Conservation (phyloP, 345 rosid genomes). For the Syzygium grande region DNA sequence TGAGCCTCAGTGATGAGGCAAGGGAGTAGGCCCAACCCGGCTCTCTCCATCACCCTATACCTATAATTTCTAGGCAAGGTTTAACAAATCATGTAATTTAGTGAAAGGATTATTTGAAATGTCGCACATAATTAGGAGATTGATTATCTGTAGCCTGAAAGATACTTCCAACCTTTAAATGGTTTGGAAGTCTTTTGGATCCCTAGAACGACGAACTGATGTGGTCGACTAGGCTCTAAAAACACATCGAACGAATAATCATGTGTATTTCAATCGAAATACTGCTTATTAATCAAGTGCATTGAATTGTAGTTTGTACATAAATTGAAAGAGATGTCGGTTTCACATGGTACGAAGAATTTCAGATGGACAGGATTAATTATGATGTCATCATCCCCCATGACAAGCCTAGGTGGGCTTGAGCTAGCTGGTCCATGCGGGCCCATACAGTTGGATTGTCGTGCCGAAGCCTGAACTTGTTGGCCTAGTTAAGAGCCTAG, state of each 20-base stretch:
- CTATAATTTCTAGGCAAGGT: background rate
- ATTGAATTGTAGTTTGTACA: background rate
- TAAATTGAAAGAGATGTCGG: background rate
- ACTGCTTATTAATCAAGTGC: background rate
- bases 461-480: background rate
- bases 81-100: background rate
- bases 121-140: background rate
- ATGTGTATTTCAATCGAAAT: background rate
- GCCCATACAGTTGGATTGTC: background rate
- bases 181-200: background rate
- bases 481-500: background rate
- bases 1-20: background rate
- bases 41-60: background rate
- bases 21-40: background rate
- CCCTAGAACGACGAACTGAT: background rate
- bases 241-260: background rate
- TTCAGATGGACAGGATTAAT: background rate
- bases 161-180: no score
- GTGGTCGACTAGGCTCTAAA: background rate
- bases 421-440: background rate
- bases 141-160: no score
- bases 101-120: background rate
- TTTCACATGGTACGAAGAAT: background rate
- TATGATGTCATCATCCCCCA: background rate
- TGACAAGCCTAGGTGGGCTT: background rate